Conservation (phyloP, 805 yeast species). For the Yueomyces sp. region DNA sequence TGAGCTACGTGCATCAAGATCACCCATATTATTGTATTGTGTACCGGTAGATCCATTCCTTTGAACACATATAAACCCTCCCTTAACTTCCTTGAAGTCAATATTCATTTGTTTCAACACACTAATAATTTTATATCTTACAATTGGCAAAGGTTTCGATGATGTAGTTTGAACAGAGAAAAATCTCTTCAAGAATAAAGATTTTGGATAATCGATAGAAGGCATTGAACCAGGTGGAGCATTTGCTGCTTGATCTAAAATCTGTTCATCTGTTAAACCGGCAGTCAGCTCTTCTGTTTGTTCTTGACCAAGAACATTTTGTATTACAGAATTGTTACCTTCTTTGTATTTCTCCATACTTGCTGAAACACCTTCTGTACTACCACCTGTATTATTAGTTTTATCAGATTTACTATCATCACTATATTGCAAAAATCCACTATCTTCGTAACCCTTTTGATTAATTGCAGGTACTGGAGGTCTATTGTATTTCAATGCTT, state of each 20-base stretch:
- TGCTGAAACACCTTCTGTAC: background rate
- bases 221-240: constrained; percentile 80
- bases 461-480: constrained; percentile 19
- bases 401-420: constrained; percentile 44
- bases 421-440: constrained; percentile 27
- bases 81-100: constrained; percentile 76
- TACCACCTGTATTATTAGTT: background rate
- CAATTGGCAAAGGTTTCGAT: constrained; percentile 79
- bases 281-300: constrained; percentile 3
- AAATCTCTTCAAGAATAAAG: constrained; percentile 82
- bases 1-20: background rate
- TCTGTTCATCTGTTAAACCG: constrained; percentile 34
- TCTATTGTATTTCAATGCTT: constrained; percentile 31
- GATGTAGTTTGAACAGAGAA: constrained; percentile 92
- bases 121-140: constrained; percentile 69
- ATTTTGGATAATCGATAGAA: constrained; percentile 85
- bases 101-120: constrained; percentile 69
- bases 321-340: background rate
- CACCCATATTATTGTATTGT: constrained; percentile 1
- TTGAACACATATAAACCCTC: constrained; percentile 73
- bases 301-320: background rate
- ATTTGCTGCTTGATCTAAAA: constrained; percentile 33
- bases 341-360: background rate
- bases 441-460: constrained; percentile 27
- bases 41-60: constrained; percentile 26